These are phyloP conservation scores for Gymnopilus dilepis DNA, from an alignment of 768 basidiomycete genomes.

Conservation along the genomic window DNA sequence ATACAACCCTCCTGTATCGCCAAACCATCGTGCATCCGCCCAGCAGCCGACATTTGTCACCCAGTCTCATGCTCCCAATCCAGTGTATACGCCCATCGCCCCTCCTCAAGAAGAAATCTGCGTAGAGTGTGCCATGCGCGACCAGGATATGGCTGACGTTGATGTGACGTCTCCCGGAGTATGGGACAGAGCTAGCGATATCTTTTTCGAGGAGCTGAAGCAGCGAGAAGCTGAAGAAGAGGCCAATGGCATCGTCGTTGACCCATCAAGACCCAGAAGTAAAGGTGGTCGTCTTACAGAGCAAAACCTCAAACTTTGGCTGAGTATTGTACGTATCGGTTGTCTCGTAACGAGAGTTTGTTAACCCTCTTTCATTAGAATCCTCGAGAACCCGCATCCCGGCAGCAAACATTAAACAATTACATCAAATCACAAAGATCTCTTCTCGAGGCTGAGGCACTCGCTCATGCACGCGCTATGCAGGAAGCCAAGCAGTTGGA, in stretches of 20 bases:
- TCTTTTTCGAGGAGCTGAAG: conserved; percentile 76
- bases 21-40: conserved; percentile 67
- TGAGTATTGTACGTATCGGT: conserved; percentile 64
- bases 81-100: conserved; percentile 61
- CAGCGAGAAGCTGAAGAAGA: conserved; percentile 76
- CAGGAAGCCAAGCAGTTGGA: conserved; percentile 80
- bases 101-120: conserved; percentile 84
- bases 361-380: conserved; percentile 57
- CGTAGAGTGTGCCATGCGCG: conserved; percentile 97
- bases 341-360: conserved; percentile 1
- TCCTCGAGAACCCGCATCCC: conserved; percentile 85
- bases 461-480: conserved; percentile 78
- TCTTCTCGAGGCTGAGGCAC: conserved; percentile 81
- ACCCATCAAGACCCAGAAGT: conserved; percentile 63
- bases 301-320: conserved; percentile 81
- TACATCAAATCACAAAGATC: conserved; percentile 86
- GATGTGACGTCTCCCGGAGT: conserved; percentile 83
- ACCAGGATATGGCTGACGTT: conserved; percentile 97
- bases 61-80: conserved; percentile 53
- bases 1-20: conserved; percentile 68
- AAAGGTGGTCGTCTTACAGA: conserved; percentile 75
- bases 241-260: conserved; percentile 51
- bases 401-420: conserved; percentile 77
- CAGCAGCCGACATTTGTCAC: conserved; percentile 83
- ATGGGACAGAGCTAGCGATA: conserved; percentile 93